Evolutionary conservation across 768 basidiomycete genomes (phyloP), one percentile per base, ranked within the genome.

Genomic region (Lyophyllum decastes): DNA sequence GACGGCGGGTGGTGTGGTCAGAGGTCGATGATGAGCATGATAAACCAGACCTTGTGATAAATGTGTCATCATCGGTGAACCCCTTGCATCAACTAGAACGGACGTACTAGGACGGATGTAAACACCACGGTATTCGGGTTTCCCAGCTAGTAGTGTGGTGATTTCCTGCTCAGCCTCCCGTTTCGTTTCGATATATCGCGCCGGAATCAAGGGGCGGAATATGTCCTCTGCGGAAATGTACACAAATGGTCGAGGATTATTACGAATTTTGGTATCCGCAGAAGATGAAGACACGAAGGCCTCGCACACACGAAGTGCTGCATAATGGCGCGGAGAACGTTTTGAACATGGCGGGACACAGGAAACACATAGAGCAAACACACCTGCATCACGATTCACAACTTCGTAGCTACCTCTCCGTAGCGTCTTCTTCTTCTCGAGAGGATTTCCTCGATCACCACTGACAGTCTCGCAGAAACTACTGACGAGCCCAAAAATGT

Each of bases 211-310:
- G 25, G 96, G 97, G 14, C 92, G 85, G 73, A 87, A 94, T 47
- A 96, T 84, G 69, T 95, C 94, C 67, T 96, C 96, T 6, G 97
- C 97, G 49, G 97, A 99, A 55, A 99, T 79, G 74, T 92, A 98
- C 40, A 98, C 82, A 72, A 99, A 98, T n/a, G 88, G 83, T 53
- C 87, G 82, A 48, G 78, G 74, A 55, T 64, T 59, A 58, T 60
- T 66, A 52, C 68, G 54, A 63, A 60, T 52, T 54, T 59, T 62
- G 63, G 68, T 66, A 52, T 61, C 64, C 26, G 43, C 55, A 51
- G 68, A 66, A 43, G 76, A 68, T 16, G 84, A 83, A 24, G 78
- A 72, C 21, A 90, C 63, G 67, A 90, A 92, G 6, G 91, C 84
- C 66, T 91, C 84, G 66, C 94, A 90, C 43, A 95, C 90, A 35